A percentile compares a stretch with the other conserved stretches of the same genome.
phyloP scores from a whole-genome alignment of 2,329 filamentous ascomycete species.

The Beauveria caledonica region DNA sequence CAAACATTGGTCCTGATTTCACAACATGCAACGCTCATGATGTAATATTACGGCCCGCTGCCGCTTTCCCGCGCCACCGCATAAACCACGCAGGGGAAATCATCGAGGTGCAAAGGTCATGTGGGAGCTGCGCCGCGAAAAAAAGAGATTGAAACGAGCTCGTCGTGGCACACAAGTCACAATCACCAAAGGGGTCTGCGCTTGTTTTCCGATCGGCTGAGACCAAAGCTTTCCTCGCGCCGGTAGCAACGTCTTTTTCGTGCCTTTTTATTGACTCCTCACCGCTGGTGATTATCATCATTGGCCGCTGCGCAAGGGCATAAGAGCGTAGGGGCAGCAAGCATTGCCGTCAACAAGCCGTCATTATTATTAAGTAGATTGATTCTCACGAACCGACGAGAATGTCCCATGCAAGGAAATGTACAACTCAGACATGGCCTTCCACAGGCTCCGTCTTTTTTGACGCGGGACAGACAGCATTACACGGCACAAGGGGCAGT shows the following conservation, averaged over 20 bases:
- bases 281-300: too few relatives aligned
- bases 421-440: neutral
- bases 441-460: neutral
- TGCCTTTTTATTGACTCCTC: neutral
- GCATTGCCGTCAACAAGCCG: neutral
- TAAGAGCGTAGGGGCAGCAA: too few relatives aligned
- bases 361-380: neutral
- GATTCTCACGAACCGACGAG: neutral
- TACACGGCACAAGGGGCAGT: neutral
- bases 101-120: neutral
- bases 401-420: neutral
- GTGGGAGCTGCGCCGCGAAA: neutral
- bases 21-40: neutral
- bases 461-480: neutral
- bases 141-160: neutral
- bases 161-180: neutral
- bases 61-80: neutral
- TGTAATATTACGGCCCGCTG: conserved; percentile 1
- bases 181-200: neutral
- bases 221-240: neutral
- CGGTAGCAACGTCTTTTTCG: neutral
- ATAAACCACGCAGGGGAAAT: neutral
- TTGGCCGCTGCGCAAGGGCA: too few relatives aligned
- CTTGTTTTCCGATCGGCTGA: neutral
- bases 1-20: conserved; percentile 4